phyloP scores from a whole-genome alignment of 352 stramenopile species.

The Stramenopiles sp. region DNA sequence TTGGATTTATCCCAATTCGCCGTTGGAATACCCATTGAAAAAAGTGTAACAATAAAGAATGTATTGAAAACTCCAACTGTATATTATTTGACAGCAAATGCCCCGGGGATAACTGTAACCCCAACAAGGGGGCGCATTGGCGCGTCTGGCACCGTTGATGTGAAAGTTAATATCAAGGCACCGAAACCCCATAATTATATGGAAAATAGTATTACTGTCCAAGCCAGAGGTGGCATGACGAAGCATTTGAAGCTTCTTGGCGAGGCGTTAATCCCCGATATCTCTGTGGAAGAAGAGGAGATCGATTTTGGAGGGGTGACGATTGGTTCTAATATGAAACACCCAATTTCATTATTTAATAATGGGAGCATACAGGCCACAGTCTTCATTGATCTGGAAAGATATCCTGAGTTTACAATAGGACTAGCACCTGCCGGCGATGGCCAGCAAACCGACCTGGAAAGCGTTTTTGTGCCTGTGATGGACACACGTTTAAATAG shows the following conservation, averaged over 20 bases:
- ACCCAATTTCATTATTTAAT: conserved; percentile 48
- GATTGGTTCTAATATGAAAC: conserved; percentile 41
- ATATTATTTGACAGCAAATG: background rate
- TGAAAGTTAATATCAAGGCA: conserved; percentile 23
- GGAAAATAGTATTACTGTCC: conserved; percentile 20
- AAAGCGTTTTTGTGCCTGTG: background rate
- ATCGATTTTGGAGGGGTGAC: conserved; percentile 59
- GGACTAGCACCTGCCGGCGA: conserved; percentile 26
- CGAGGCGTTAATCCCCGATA: conserved; percentile 48
- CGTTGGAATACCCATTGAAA: background rate
- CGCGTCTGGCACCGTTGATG: background rate
- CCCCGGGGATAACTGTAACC: background rate
- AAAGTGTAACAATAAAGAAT: background rate
- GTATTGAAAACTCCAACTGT: background rate
- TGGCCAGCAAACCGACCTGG: background rate
- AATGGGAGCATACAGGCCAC: conserved; percentile 44
- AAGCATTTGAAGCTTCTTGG: conserved; percentile 40
- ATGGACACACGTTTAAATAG: background rate
- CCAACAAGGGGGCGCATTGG: conserved; percentile 14
- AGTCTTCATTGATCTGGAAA: conserved; percentile 46
- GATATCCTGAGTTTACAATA: conserved; percentile 40
- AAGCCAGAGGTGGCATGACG: conserved; percentile 46
- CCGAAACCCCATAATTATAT: conserved; percentile 13
- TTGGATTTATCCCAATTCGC: background rate
- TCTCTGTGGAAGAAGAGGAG: conserved; percentile 28